A percentile compares a stretch with the other conserved stretches of the same genome.
phyloP scores from a whole-genome alignment of 2,329 filamentous ascomycete species.

The Fusarium veterinarium region DNA sequence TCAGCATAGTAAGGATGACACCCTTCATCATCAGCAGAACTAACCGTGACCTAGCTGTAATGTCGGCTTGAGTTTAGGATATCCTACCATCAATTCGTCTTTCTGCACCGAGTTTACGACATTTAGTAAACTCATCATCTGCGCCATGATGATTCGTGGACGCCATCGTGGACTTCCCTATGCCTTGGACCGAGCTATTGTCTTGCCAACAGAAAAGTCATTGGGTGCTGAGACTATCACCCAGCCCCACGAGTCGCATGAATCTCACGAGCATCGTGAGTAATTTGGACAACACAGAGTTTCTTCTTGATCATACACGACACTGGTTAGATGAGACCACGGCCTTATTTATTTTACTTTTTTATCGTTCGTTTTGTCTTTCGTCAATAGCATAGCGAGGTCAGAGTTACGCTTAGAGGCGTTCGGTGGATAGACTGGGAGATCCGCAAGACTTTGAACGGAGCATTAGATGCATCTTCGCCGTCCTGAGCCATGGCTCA shows the following conservation, averaged over 20 bases:
- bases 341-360: background rate
- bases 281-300: background rate
- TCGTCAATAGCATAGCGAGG: background rate
- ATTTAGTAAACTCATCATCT: conserved; percentile 53
- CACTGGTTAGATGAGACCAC: background rate
- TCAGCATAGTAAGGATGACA: conserved; percentile 48
- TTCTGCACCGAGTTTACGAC: conserved; percentile 48
- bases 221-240: conserved; percentile 21
- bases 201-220: conserved; percentile 45
- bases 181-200: conserved; percentile 50
- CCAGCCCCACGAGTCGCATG: background rate
- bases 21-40: background rate
- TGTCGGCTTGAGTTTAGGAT: conserved; percentile 51
- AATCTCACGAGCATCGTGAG: conserved; percentile 31
- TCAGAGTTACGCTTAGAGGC: conserved; percentile 7
- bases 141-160: conserved; percentile 53
- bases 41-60: conserved; percentile 46
- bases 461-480: background rate
- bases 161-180: conserved; percentile 52
- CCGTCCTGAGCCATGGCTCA: background rate
- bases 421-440: conserved; percentile 4
- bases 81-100: conserved; percentile 46
- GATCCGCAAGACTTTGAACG: background rate
- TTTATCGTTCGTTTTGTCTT: background rate
- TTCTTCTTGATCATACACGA: background rate